These are phyloP conservation scores for Paraphoma sp. DNA, from an alignment of 2,329 filamentous ascomycete species.

Conservation along the genomic window DNA sequence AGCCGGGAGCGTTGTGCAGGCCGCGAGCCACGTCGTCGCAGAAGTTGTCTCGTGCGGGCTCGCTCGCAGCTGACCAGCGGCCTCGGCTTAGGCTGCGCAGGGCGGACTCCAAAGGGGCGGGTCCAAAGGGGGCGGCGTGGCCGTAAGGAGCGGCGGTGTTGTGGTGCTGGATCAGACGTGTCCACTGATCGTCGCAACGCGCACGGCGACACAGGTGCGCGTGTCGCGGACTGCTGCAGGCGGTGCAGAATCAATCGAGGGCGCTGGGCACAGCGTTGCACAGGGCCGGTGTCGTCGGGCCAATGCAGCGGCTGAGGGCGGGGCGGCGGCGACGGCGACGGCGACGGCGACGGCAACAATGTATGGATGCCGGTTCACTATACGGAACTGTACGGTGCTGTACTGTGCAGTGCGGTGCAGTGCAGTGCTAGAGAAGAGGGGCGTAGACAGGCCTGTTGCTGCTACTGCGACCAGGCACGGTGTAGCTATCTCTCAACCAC, in stretches of 20 bases:
- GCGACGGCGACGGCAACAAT: neutral
- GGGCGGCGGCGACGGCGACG: neutral
- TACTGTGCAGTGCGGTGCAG: no score
- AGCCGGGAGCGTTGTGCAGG: conserved; percentile 13
- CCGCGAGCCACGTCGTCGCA: conserved; percentile 24
- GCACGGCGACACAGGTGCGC: conserved; percentile 27
- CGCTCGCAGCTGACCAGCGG: conserved; percentile 31
- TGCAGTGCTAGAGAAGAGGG: no score
- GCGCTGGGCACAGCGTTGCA: conserved; percentile 29
- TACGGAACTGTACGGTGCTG: no score
- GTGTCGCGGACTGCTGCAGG: conserved; percentile 39
- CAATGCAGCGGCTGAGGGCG: conserved; percentile 3
- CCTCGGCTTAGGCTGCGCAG: conserved; percentile 20
- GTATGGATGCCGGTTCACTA: no score
- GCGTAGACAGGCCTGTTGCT: no score
- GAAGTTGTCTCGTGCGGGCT: conserved; percentile 16
- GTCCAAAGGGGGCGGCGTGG: conserved; percentile 21
- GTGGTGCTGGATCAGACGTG: conserved; percentile 20
- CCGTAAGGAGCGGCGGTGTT: conserved; percentile 10
- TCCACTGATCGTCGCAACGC: conserved; percentile 13
- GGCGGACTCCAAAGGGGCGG: conserved; percentile 18
- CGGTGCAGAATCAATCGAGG: conserved; percentile 28
- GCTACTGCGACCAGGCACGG: neutral
- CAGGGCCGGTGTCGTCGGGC: conserved; percentile 8
- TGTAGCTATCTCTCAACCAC: no score